These are phyloP conservation scores for Vaccinium macrocarpon DNA, from an alignment of 148 eudicot genomes.

Conservation along the genomic window DNA sequence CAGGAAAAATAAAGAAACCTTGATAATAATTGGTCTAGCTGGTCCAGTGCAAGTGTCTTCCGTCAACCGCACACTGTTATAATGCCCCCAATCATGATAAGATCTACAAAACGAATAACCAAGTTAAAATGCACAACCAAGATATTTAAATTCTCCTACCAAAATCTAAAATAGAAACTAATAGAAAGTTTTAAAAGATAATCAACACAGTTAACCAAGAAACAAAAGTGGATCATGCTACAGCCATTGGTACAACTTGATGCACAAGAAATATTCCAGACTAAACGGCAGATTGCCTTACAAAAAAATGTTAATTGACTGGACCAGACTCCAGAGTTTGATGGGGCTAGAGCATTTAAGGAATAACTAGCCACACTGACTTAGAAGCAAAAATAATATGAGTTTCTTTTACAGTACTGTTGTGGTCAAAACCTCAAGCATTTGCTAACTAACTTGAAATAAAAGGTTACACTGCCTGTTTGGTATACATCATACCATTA, in stretches of 20 bases:
- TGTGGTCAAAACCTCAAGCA: not conserved
- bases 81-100: conserved; percentile 88
- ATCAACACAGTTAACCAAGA: not conserved
- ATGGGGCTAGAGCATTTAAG: not conserved
- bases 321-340: not conserved
- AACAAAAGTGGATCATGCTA: not conserved
- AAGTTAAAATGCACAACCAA: conserved; percentile 11
- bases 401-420: not conserved
- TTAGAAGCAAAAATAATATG: not conserved
- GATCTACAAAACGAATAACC: conserved; percentile 43
- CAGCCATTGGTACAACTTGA: not conserved
- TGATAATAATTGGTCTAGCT: conserved; percentile 64
- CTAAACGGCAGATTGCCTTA: not conserved
- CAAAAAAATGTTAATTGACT: not conserved
- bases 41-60: conserved; percentile 83
- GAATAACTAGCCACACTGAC: not conserved
- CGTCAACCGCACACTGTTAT: conserved; percentile 78
- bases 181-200: not conserved
- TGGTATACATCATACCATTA: not conserved
- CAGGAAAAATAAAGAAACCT: conserved; percentile 42
- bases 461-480: not conserved
- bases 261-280: not conserved
- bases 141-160: not conserved
- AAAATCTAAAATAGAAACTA: not conserved
- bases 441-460: not conserved